Conservation (phyloP, 257 asterid species). For the Thymus quinquecostatus region DNA sequence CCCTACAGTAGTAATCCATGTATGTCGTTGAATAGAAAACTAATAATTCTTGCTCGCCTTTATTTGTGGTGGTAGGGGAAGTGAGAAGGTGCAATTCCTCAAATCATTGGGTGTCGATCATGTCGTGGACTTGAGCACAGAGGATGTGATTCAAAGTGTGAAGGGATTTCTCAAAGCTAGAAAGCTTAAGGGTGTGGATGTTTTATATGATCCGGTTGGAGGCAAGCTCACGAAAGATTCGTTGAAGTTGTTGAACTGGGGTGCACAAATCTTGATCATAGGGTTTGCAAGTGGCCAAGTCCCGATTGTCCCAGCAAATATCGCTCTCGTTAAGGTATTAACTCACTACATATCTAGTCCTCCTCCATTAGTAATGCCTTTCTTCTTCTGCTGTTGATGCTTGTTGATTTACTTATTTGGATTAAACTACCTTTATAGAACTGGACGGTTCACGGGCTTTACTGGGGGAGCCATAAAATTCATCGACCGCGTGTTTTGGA, state of each 20-base stretch:
- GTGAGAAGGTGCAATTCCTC: conserved; percentile 71
- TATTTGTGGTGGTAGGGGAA: conserved; percentile 59
- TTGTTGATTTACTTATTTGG: neutral
- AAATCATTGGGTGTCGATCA: conserved; percentile 86
- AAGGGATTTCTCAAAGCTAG: conserved; percentile 69
- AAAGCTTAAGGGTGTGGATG: conserved; percentile 91
- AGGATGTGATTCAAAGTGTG: conserved; percentile 68
- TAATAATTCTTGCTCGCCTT: conserved; percentile 17
- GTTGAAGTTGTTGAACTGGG: conserved; percentile 86
- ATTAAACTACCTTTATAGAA: conserved; percentile 46
- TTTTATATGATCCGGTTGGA: conserved; percentile 95
- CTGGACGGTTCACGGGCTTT: conserved; percentile 95
- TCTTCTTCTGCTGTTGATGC: neutral
- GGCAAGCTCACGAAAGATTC: conserved; percentile 85
- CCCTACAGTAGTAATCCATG: too few relatives aligned
- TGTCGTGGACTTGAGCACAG: conserved; percentile 75
- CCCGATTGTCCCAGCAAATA: conserved; percentile 80
- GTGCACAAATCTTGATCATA: conserved; percentile 88
- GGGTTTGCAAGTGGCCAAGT: conserved; percentile 98
- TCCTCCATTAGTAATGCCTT: neutral
- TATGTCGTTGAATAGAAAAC: neutral
- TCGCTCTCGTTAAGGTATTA: conserved; percentile 87
- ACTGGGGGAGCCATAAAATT: conserved; percentile 89
- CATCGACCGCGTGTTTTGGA: conserved; percentile 66
- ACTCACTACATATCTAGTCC: neutral